These are phyloP conservation scores for Chrysanthemum seticuspe DNA, from an alignment of 129 eudicot species.

Conservation along the genomic window DNA sequence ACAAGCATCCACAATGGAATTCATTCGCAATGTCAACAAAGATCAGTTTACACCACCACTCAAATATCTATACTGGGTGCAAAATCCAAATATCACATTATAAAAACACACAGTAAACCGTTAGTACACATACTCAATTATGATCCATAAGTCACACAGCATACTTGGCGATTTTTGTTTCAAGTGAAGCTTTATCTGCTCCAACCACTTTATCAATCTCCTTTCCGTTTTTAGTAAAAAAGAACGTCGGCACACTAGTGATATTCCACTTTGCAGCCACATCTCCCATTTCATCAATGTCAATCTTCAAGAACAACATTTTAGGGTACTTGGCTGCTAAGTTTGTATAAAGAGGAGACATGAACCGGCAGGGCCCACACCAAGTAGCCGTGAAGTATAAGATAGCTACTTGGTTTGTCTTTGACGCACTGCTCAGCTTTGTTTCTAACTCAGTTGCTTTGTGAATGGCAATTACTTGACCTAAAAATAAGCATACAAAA, in stretches of 20 bases:
- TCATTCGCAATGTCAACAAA: not conserved
- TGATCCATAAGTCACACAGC: conserved; percentile 31
- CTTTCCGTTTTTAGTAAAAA: conserved; percentile 61
- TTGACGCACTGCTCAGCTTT: conserved; percentile 52
- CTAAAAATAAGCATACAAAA: conserved; percentile 35
- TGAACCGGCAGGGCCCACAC: conserved; percentile 85
- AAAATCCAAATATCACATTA: conserved; percentile 14
- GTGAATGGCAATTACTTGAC: conserved; percentile 59
- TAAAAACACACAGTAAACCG: not conserved
- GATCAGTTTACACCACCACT: not conserved
- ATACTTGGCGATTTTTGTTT: conserved; percentile 58
- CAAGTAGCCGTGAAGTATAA: conserved; percentile 87
- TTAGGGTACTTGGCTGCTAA: conserved; percentile 57
- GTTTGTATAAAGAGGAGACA: conserved; percentile 59
- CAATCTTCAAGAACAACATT: conserved; percentile 58
- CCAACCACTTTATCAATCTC: conserved; percentile 65
- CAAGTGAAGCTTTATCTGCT: conserved; percentile 63
- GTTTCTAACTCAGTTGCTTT: conserved; percentile 47
- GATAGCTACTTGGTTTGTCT: conserved; percentile 49
- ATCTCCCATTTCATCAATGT: conserved; percentile 63
- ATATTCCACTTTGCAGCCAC: conserved; percentile 60
- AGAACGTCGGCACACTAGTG: conserved; percentile 66
- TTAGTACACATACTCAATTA: not conserved
- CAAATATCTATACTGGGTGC: not conserved
- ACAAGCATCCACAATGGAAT: not conserved